Evolutionary conservation across 148 eudicot species (phyloP).

Genomic region (Silene uniflora): DNA sequence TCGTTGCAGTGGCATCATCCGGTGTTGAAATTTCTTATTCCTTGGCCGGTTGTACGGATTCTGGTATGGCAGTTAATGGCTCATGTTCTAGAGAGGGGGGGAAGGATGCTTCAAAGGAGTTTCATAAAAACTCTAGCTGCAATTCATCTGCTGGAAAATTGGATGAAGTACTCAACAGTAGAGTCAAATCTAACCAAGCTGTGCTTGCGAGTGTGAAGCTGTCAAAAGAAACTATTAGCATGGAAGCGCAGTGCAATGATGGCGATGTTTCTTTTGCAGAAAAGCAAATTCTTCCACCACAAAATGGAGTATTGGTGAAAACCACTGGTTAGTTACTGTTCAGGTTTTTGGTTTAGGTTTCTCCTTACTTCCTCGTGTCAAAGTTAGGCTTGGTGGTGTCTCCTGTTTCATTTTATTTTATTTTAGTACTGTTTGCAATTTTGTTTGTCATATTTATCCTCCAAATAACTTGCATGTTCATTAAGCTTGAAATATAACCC

Average conservation of each 20-base stretch:
- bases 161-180: conserved; percentile 27
- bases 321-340: conserved; percentile 43
- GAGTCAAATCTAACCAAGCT: conserved; percentile 26
- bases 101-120: conserved; percentile 13
- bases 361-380: not conserved
- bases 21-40: conserved; percentile 29
- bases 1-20: conserved; percentile 29
- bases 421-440: not conserved
- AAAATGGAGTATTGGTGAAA: conserved; percentile 42
- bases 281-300: conserved; percentile 20
- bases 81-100: conserved; percentile 19
- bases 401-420: not conserved
- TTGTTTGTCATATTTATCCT: not conserved
- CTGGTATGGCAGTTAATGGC: conserved; percentile 16
- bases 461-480: not conserved
- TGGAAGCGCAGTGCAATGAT: conserved; percentile 20
- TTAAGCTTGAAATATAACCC: too few relatives aligned
- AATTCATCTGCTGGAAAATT: conserved; percentile 13
- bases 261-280: conserved; percentile 22
- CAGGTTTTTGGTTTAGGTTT: not conserved
- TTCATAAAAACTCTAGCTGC: conserved; percentile 10
- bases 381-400: not conserved
- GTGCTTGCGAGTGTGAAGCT: conserved; percentile 27
- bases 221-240: conserved; percentile 11
- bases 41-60: too few relatives aligned